Conservation (phyloP, 1,284 basidiomycete genomes). For the Ganoderma multipileum region DNA sequence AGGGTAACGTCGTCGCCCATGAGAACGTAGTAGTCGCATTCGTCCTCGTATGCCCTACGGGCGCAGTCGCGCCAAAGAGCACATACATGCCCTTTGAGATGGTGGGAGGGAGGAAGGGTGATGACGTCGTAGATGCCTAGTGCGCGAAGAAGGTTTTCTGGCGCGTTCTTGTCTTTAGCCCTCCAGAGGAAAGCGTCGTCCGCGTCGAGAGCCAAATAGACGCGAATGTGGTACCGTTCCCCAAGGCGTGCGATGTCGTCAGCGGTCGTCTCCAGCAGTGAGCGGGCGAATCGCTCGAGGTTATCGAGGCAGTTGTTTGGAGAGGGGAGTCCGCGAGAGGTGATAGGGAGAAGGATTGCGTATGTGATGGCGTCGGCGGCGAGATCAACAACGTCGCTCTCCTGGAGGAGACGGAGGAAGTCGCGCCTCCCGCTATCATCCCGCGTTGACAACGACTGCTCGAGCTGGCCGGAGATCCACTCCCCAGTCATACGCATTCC, state of each 20-base stretch:
- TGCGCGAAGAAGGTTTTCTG: constrained; percentile 44
- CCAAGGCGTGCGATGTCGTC: constrained; percentile 46
- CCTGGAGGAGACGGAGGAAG: constrained; percentile 16
- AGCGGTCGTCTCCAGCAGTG: constrained; percentile 53
- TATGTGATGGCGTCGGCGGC: constrained; percentile 46
- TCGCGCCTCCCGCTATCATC: neutral
- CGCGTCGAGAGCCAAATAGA: constrained; percentile 63
- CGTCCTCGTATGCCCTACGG: constrained; percentile 52
- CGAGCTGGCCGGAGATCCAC: constrained; percentile 55
- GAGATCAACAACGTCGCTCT: constrained; percentile 42
- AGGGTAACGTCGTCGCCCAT: constrained; percentile 63
- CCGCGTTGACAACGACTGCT: constrained; percentile 28
- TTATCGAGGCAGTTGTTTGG: constrained; percentile 49
- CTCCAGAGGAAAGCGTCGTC: constrained; percentile 52
- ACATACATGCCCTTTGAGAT: constrained; percentile 57
- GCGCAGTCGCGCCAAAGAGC: constrained; percentile 61
- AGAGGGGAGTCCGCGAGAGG: constrained; percentile 50
- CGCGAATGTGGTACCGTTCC: constrained; percentile 43
- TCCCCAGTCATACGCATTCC: constrained; percentile 53
- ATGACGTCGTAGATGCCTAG: constrained; percentile 46
- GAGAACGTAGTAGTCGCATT: constrained; percentile 59
- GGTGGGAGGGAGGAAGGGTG: constrained; percentile 43
- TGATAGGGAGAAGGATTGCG: constrained; percentile 63
- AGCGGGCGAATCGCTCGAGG: constrained; percentile 50
- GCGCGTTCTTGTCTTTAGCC: constrained; percentile 40